Evolutionary conservation across 2,329 filamentous ascomycete genomes (phyloP).

Genomic region (Colletotrichum melonis): DNA sequence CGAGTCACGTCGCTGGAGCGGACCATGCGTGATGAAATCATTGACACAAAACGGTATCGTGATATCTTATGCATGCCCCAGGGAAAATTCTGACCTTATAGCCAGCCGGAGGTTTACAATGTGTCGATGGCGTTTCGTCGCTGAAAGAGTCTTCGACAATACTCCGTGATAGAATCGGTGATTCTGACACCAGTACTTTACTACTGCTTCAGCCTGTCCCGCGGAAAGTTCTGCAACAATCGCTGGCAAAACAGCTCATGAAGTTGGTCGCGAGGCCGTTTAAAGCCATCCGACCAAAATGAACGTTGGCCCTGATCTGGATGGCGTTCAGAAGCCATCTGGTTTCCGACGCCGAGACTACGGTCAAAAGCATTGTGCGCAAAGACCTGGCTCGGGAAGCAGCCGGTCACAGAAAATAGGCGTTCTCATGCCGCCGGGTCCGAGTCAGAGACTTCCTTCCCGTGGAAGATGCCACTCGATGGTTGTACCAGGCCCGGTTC

Average conservation of each 20-base stretch:
- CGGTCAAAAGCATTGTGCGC: slow-evolving; percentile 6
- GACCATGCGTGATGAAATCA: slow-evolving; percentile 21
- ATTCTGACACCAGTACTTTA: background rate
- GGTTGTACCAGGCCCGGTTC: background rate
- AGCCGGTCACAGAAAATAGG: slow-evolving; percentile 24
- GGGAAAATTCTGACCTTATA: background rate
- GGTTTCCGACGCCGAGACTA: slow-evolving; percentile 13
- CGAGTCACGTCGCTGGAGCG: slow-evolving; percentile 7
- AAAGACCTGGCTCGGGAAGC: slow-evolving; percentile 24
- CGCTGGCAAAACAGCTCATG: background rate
- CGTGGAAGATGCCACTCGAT: background rate
- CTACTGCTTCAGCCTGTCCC: background rate
- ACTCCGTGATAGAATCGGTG: background rate
- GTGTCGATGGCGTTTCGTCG: background rate
- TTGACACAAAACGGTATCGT: background rate
- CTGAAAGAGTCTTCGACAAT: background rate
- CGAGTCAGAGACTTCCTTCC: slow-evolving; percentile 5
- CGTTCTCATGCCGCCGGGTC: slow-evolving; percentile 21
- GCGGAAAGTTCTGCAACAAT: background rate
- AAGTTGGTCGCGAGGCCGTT: background rate
- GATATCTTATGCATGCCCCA: background rate
- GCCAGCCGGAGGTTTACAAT: background rate
- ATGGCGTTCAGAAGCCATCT: background rate
- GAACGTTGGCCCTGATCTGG: background rate
- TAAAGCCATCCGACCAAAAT: slow-evolving; percentile 10